A percentile compares a stretch with the other conserved stretches of the same genome.
These are phyloP conservation scores for Ophiostoma fasciatum DNA, from an alignment of 2,329 filamentous ascomycete genomes.

Conservation along the genomic window DNA sequence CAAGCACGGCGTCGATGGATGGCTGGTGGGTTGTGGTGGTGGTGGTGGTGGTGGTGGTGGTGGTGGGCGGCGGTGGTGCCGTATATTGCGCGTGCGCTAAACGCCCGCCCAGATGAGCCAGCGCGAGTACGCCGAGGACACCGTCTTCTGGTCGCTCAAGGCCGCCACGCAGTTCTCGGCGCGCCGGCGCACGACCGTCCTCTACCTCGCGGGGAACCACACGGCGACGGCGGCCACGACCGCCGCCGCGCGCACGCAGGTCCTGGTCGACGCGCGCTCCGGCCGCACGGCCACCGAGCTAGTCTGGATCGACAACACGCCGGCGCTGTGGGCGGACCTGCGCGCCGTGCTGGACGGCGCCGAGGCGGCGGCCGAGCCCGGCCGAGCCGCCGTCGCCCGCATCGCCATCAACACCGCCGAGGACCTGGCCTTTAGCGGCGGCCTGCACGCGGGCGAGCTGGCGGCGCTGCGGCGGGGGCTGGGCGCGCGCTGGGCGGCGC, in stretches of 20 bases:
- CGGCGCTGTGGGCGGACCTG: conserved; percentile 25
- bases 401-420: conserved; percentile 30
- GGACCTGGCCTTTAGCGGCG: conserved; percentile 30
- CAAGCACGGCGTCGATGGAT: conserved; percentile 31
- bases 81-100: no score
- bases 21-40: conserved; percentile 28
- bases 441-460: conserved; percentile 33
- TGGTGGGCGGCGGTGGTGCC: no score
- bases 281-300: conserved; percentile 18
- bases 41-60: no score
- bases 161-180: conserved; percentile 30
- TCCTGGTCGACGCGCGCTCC: conserved; percentile 14
- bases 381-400: conserved; percentile 18
- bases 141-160: conserved; percentile 35
- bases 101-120: conserved; percentile 39
- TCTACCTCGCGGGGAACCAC: conserved; percentile 32
- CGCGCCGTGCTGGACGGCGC: conserved; percentile 23
- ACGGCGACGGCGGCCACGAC: not conserved
- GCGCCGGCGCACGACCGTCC: conserved; percentile 31
- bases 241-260: not conserved
- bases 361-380: conserved; percentile 20
- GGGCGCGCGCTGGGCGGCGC: conserved; percentile 23
- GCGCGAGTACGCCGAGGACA: conserved; percentile 36
- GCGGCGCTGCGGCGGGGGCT: conserved; percentile 20
- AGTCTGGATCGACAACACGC: conserved; percentile 33